Percentiles rank a stretch among this genome's conserved stretches.
Conservation (phyloP, 441 rosid species). For the Macaranga tanarius region DNA sequence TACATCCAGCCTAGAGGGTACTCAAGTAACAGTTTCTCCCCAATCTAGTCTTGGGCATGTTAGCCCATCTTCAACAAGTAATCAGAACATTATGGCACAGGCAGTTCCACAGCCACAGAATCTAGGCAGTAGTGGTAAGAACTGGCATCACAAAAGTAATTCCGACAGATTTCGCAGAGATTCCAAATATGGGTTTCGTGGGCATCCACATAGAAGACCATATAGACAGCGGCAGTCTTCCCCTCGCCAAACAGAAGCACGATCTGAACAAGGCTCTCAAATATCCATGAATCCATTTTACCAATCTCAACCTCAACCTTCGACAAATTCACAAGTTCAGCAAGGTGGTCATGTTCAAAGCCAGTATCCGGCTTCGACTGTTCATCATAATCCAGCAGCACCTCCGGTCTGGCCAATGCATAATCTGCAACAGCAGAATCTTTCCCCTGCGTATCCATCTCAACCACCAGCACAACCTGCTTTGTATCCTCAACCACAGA, state of each 20-base stretch:
- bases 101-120: slow-evolving; percentile 25
- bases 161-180: slow-evolving; percentile 43
- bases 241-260: slow-evolving; percentile 25
- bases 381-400: slow-evolving; percentile 29
- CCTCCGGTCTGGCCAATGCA: slow-evolving; percentile 40
- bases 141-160: slow-evolving; percentile 39
- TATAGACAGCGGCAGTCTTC: slow-evolving; percentile 38
- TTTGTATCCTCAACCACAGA: slow-evolving; percentile 46
- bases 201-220: slow-evolving; percentile 42
- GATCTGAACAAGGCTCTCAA: slow-evolving; percentile 28
- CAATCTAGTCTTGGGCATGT: slow-evolving; percentile 31
- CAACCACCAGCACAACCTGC: slow-evolving; percentile 34
- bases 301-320: slow-evolving; percentile 33
- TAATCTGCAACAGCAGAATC: slow-evolving; percentile 40
- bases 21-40: slow-evolving; percentile 43
- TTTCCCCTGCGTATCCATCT: slow-evolving; percentile 33
- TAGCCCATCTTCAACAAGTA: slow-evolving; percentile 35
- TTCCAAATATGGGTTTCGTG: slow-evolving; percentile 42
- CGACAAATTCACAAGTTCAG: slow-evolving; percentile 30
- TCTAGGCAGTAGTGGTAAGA: slow-evolving; percentile 29
- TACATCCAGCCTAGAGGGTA: slow-evolving; percentile 29
- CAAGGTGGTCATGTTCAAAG: slow-evolving; percentile 35
- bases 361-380: slow-evolving; percentile 33
- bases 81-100: slow-evolving; percentile 23
- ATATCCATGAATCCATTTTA: slow-evolving; percentile 29